These are phyloP conservation scores for Hericium rajendrae DNA, from an alignment of 768 basidiomycete species.

Conservation along the genomic window DNA sequence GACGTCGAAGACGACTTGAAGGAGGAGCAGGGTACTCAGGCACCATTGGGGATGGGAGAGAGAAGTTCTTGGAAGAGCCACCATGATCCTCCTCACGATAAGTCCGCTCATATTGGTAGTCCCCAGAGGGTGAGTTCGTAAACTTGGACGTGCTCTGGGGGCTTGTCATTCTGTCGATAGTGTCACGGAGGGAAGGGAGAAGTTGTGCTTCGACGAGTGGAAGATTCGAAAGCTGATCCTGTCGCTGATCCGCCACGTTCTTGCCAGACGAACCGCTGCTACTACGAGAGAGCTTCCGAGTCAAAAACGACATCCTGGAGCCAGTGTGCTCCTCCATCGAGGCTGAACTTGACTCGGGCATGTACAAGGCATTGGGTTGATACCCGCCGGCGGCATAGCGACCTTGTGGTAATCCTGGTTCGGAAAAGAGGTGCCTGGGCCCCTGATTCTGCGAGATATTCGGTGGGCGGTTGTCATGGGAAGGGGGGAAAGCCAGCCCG, in stretches of 20 bases:
- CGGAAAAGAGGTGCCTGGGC: not conserved
- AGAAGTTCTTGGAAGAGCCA: not conserved
- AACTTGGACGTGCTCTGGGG: slow-evolving; percentile 5
- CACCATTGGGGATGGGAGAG: not conserved
- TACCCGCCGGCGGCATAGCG: not conserved
- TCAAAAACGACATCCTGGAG: slow-evolving; percentile 12
- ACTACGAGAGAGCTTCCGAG: slow-evolving; percentile 1
- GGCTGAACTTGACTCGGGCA: slow-evolving; percentile 10
- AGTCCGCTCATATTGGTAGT: not conserved
- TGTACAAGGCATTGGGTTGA: not conserved
- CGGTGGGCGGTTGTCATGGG: slow-evolving; percentile 1
- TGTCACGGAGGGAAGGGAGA: slow-evolving; percentile 62
- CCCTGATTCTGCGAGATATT: not conserved
- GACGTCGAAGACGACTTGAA: slow-evolving; percentile 4
- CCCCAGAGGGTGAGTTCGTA: slow-evolving; percentile 1
- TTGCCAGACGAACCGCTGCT: slow-evolving; percentile 3
- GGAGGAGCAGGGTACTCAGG: slow-evolving; percentile 1
- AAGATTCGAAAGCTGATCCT: slow-evolving; percentile 40
- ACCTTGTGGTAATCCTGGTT: not conserved
- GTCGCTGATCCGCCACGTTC: slow-evolving; percentile 16
- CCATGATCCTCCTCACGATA: no score
- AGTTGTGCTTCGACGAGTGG: slow-evolving; percentile 56
- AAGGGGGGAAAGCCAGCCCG: slow-evolving; percentile 11
- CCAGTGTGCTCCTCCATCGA: slow-evolving; percentile 11
- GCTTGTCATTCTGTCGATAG: slow-evolving; percentile 63